These are phyloP conservation scores for Prunus campanulata DNA, from an alignment of 306 rosid genomes.

Conservation along the genomic window DNA sequence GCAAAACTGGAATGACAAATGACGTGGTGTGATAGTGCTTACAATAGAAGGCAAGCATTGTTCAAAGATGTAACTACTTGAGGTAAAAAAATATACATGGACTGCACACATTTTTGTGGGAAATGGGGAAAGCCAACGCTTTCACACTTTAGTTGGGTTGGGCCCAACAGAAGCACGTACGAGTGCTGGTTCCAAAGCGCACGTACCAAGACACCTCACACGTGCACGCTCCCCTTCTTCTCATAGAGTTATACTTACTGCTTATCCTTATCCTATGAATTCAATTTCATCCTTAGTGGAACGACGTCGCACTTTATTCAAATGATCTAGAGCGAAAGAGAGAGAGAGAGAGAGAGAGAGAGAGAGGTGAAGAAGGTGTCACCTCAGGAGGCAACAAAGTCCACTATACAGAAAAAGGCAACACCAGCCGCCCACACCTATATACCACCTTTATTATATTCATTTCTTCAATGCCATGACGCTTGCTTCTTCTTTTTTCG, in stretches of 20 bases:
- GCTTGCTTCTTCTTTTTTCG: not conserved
- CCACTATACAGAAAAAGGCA: slow-evolving; percentile 17
- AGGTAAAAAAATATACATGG: not conserved
- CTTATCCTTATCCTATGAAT: not conserved
- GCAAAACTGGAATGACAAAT: no score
- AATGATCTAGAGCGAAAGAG: not conserved
- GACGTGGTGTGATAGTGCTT: not conserved
- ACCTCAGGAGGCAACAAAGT: slow-evolving; percentile 38
- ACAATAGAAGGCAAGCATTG: not conserved
- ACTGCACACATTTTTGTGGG: not conserved
- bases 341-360: not conserved
- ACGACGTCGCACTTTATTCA: not conserved
- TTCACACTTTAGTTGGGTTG: not conserved
- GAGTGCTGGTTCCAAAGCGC: not conserved
- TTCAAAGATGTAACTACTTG: not conserved
- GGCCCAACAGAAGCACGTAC: not conserved
- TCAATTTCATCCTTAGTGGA: not conserved
- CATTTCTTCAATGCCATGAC: not conserved
- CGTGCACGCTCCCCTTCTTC: not conserved
- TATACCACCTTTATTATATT: not conserved
- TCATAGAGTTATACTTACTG: not conserved
- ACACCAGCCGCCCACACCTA: slow-evolving; percentile 44
- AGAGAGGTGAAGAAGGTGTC: slow-evolving; percentile 19
- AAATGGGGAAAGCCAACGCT: not conserved
- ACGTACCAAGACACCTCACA: not conserved